These are phyloP conservation scores for Kalmusia sp. DNA, from an alignment of 2,329 filamentous ascomycete genomes.

Conservation along the genomic window DNA sequence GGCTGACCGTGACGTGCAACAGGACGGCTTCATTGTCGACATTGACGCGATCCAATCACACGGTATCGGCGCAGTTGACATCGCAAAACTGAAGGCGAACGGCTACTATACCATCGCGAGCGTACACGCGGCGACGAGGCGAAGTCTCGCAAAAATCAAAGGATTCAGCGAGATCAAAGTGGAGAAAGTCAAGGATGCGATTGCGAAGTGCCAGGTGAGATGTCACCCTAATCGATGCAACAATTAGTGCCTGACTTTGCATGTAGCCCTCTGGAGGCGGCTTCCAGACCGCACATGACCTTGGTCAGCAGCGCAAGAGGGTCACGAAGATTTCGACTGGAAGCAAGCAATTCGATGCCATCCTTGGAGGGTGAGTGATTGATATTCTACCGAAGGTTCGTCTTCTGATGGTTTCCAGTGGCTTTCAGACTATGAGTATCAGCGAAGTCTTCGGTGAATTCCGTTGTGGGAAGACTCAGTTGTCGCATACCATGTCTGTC, in stretches of 20 bases:
- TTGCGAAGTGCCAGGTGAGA: slow-evolving; percentile 64
- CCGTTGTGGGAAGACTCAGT: slow-evolving; percentile 73
- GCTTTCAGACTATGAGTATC: slow-evolving; percentile 74
- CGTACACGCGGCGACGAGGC: slow-evolving; percentile 66
- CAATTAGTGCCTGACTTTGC: slow-evolving; percentile 14
- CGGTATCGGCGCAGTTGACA: slow-evolving; percentile 70
- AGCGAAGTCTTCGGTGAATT: slow-evolving; percentile 70
- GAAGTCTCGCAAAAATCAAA: slow-evolving; percentile 69
- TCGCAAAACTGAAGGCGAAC: slow-evolving; percentile 68
- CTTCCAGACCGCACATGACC: slow-evolving; percentile 71
- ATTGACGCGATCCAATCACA: slow-evolving; percentile 72
- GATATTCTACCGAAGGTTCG: background rate
- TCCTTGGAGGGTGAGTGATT: slow-evolving; percentile 64
- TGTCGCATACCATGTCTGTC: slow-evolving; percentile 73
- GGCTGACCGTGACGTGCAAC: slow-evolving; percentile 3
- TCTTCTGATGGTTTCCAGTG: slow-evolving; percentile 50
- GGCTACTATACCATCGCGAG: slow-evolving; percentile 70
- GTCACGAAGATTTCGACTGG: slow-evolving; percentile 72
- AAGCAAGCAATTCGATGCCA: slow-evolving; percentile 72
- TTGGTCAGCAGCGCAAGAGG: slow-evolving; percentile 67
- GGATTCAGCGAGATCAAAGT: slow-evolving; percentile 75
- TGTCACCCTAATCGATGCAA: background rate
- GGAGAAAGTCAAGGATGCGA: slow-evolving; percentile 73
- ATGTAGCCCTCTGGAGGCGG: slow-evolving; percentile 63
- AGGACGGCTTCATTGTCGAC: slow-evolving; percentile 67